A percentile compares a stretch with the other conserved stretches of the same genome.
Evolutionary conservation across 2,329 filamentous ascomycete genomes (phyloP).

Genomic region (Fusarium protoensiforme): DNA sequence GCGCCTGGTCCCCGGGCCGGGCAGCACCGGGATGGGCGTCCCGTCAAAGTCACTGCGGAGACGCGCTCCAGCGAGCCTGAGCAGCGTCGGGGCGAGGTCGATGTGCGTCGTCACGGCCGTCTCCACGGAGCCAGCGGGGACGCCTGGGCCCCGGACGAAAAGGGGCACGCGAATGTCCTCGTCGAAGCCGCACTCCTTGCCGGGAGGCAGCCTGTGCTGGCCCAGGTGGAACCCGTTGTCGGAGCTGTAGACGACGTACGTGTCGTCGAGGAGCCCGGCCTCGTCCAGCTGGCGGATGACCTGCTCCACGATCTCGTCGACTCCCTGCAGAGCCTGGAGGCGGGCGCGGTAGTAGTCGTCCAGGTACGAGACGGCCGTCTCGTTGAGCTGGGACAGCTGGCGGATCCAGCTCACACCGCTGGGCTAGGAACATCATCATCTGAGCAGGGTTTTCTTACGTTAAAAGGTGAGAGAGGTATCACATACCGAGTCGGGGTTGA

Average conservation of each 20-base stretch:
- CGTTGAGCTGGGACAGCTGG: slow-evolving; percentile 53
- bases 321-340: slow-evolving; percentile 62
- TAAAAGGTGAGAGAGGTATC: not conserved
- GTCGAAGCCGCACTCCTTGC: slow-evolving; percentile 68
- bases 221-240: slow-evolving; percentile 72
- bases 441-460: slow-evolving; percentile 1
- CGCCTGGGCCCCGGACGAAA: slow-evolving; percentile 65
- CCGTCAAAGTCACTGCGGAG: slow-evolving; percentile 67
- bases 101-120: slow-evolving; percentile 68
- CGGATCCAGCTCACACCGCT: slow-evolving; percentile 60
- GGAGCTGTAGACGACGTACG: slow-evolving; percentile 68
- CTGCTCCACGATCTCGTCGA: slow-evolving; percentile 65
- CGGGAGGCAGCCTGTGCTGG: slow-evolving; percentile 67
- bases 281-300: slow-evolving; percentile 57
- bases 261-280: slow-evolving; percentile 71
- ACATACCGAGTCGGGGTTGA: slow-evolving; percentile 70
- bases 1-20: slow-evolving; percentile 43
- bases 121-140: slow-evolving; percentile 53
- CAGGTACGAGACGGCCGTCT: slow-evolving; percentile 56
- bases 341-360: slow-evolving; percentile 64
- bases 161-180: slow-evolving; percentile 70
- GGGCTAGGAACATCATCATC: slow-evolving; percentile 22
- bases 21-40: slow-evolving; percentile 59
- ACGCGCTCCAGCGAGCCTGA: slow-evolving; percentile 56
- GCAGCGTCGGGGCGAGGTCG: slow-evolving; percentile 71